phyloP scores from a whole-genome alignment of 306 rosid species.

The Vigna reflexopilosa region DNA sequence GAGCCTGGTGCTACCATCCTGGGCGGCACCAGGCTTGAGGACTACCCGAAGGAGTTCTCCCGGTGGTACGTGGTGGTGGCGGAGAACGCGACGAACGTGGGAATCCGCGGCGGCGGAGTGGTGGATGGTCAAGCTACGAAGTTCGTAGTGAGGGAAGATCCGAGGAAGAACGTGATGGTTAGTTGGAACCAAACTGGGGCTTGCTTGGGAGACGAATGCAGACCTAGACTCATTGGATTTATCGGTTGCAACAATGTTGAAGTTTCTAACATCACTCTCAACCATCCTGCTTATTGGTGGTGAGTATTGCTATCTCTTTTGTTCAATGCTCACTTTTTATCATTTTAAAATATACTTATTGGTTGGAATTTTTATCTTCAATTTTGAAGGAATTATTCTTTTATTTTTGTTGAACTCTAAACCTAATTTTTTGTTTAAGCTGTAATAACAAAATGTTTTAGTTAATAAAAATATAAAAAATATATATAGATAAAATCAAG shows the following conservation, averaged over 20 bases:
- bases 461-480: too few species aligned
- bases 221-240: constrained; percentile 87
- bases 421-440: too few species aligned
- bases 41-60: constrained; percentile 67
- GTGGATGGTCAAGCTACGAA: constrained; percentile 85
- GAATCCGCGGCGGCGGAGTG: constrained; percentile 83
- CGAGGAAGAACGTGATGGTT: constrained; percentile 90
- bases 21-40: constrained; percentile 66
- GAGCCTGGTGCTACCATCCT: constrained; percentile 67
- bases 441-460: too few species aligned
- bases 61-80: constrained; percentile 89
- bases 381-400: too few species aligned
- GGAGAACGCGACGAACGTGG: constrained; percentile 80
- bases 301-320: constrained; percentile 20
- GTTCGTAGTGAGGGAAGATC: constrained; percentile 69
- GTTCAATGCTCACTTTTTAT: too few species aligned
- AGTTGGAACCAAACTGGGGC: constrained; percentile 89
- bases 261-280: constrained; percentile 63
- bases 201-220: constrained; percentile 88
- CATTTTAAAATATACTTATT: too few species aligned
- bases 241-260: constrained; percentile 56
- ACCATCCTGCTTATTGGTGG: constrained; percentile 96
- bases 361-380: too few species aligned
- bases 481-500: too few species aligned
- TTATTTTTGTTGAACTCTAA: too few species aligned